Conservation (phyloP, 805 yeast genomes). For the Candida odintsovae region DNA sequence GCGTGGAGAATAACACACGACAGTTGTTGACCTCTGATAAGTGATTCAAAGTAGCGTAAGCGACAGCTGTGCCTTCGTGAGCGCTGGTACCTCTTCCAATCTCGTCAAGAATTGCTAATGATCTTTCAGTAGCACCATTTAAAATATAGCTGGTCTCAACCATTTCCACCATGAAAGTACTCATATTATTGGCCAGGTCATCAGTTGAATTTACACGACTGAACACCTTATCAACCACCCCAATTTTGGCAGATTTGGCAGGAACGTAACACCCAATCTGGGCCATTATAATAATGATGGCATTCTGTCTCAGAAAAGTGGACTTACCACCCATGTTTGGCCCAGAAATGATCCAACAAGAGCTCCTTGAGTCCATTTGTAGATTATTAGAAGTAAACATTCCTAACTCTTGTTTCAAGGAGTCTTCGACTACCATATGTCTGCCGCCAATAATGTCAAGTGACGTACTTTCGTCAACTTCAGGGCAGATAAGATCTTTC, state of each 20-base stretch:
- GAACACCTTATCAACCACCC: conserved; percentile 83
- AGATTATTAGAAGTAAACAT: conserved; percentile 84
- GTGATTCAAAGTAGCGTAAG: conserved; percentile 90
- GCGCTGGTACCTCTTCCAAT: conserved; percentile 79
- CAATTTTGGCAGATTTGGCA: conserved; percentile 65
- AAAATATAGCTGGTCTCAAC: conserved; percentile 84
- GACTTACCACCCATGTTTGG: conserved; percentile 99
- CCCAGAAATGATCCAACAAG: conserved; percentile 81
- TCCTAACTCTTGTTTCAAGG: conserved; percentile 31
- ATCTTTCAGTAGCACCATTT: conserved; percentile 68
- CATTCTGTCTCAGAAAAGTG: conserved; percentile 84
- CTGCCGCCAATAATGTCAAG: conserved; percentile 61
- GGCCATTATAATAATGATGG: conserved; percentile 79
- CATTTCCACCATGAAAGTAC: conserved; percentile 97
- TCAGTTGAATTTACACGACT: conserved; percentile 98
- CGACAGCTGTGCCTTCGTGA: conserved; percentile 95
- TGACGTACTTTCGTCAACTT: conserved; percentile 40
- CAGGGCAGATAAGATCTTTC: conserved; percentile 60
- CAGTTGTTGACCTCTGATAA: conserved; percentile 65
- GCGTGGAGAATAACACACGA: conserved; percentile 90
- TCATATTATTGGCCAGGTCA: conserved; percentile 89
- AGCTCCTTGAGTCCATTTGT: conserved; percentile 40
- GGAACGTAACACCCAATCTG: conserved; percentile 92
- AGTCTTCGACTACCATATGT: conserved; percentile 82
- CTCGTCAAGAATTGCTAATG: conserved; percentile 90